Evolutionary conservation across 306 rosid genomes (phyloP).

Genomic region (Pterocarpus macrocarpus): DNA sequence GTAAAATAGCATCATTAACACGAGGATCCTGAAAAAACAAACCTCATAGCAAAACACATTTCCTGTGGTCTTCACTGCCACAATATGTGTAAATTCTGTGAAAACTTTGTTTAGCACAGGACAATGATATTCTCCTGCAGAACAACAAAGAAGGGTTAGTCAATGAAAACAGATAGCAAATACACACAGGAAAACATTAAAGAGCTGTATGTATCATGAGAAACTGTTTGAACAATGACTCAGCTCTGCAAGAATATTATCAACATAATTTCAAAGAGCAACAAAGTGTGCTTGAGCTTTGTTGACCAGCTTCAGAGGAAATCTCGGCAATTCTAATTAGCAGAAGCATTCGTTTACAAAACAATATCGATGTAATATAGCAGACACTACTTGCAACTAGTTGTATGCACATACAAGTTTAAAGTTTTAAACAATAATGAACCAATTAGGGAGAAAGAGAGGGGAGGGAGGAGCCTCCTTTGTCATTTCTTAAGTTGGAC

Average conservation of each 20-base stretch:
- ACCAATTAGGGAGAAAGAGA: too few relatives aligned
- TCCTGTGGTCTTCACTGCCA: constrained; percentile 96
- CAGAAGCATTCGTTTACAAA: constrained; percentile 13
- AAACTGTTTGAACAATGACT: constrained; percentile 10
- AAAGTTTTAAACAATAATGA: neutral
- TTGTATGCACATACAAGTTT: neutral
- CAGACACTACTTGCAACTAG: neutral
- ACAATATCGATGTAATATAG: neutral
- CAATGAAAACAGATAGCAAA: constrained; percentile 17
- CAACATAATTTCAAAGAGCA: neutral
- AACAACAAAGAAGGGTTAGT: constrained; percentile 33
- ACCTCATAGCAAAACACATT: constrained; percentile 98
- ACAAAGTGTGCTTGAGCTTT: constrained; percentile 57
- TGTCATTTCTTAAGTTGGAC: neutral
- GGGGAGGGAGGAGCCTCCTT: neutral
- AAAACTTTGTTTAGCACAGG: constrained; percentile 97
- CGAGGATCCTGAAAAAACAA: constrained; percentile 33
- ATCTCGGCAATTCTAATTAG: constrained; percentile 61
- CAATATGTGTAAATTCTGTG: constrained; percentile 94
- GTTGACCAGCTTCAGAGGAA: constrained; percentile 75
- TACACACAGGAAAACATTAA: constrained; percentile 17
- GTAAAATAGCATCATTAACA: constrained; percentile 36
- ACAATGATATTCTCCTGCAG: constrained; percentile 91
- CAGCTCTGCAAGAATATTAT: neutral
- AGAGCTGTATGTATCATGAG: constrained; percentile 9